phyloP scores from a whole-genome alignment of 495 filamentous ascomycete species.

The Parachaetomium inaequale region DNA sequence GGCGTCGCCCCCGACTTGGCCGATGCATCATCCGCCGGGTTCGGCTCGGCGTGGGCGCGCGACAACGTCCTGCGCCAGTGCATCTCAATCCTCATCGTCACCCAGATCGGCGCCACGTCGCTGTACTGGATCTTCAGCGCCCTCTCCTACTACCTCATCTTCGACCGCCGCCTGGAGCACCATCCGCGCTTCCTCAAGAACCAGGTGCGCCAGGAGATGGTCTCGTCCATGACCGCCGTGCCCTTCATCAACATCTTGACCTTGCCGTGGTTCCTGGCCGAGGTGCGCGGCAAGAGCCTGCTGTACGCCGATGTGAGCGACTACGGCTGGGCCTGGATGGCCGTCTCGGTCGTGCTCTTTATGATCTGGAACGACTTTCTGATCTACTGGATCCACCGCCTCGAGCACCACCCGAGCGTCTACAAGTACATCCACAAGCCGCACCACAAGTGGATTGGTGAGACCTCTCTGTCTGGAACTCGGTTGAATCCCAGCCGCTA shows the following conservation, averaged over 20 bases:
- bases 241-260: constrained; percentile 27
- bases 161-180: constrained; percentile 25
- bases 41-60: constrained; percentile 22
- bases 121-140: constrained; percentile 26
- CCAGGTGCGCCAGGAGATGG: constrained; percentile 24
- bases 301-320: constrained; percentile 20
- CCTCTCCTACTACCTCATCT: constrained; percentile 24
- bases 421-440: constrained; percentile 29
- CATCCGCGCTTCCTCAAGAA: constrained; percentile 27
- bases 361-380: constrained; percentile 26
- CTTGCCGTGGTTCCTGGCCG: constrained; percentile 23
- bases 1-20: neutral
- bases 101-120: constrained; percentile 20
- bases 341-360: constrained; percentile 22
- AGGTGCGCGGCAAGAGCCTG: constrained; percentile 25
- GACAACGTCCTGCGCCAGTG: constrained; percentile 24
- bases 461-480: neutral
- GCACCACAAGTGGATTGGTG: constrained; percentile 28
- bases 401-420: constrained; percentile 26
- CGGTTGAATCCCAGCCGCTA: neutral
- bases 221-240: constrained; percentile 21
- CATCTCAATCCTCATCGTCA: constrained; percentile 22
- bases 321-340: constrained; percentile 22
- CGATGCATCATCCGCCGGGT: constrained; percentile 8
- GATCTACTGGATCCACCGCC: constrained; percentile 28